Conservation (phyloP, 192 early-diverging fungal genomes). For the Coemansia sp. region DNA sequence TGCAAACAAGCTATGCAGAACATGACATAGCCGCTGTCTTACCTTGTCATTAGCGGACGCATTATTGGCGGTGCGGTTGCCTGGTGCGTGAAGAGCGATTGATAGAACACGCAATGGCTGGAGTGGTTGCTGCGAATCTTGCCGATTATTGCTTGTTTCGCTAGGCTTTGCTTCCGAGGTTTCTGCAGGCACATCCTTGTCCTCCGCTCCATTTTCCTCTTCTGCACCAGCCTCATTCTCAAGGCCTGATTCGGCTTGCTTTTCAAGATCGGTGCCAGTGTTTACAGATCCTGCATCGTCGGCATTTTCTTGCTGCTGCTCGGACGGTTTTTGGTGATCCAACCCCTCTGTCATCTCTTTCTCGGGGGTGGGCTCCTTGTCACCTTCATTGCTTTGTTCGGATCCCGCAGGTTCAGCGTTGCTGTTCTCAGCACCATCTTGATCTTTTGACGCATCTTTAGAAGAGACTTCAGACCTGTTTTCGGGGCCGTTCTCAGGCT, state of each 20-base stretch:
- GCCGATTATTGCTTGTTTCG: background rate
- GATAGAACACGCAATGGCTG: slow-evolving; percentile 8
- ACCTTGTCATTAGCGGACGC: slow-evolving; percentile 5
- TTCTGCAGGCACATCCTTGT: background rate
- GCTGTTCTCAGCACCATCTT: background rate
- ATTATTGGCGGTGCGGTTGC: background rate
- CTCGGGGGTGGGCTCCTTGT: background rate
- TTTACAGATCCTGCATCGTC: background rate
- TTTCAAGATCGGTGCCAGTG: background rate
- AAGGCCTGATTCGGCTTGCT: background rate
- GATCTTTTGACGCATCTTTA: background rate
- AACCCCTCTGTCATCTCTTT: background rate
- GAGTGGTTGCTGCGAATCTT: background rate
- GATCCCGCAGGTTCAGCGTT: background rate
- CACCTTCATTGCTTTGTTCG: background rate
- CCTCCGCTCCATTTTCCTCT: background rate
- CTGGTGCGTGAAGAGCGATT: slow-evolving; percentile 7
- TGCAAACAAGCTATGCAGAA: background rate
- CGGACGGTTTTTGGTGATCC: background rate
- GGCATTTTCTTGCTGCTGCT: background rate
- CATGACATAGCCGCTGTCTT: background rate
- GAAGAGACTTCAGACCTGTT: background rate
- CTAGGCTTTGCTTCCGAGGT: background rate
- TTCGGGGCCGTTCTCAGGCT: background rate
- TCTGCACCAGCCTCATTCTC: background rate